Evolutionary conservation across 2,329 filamentous ascomycete genomes (phyloP).

Genomic region (Coniochaeta sp.): DNA sequence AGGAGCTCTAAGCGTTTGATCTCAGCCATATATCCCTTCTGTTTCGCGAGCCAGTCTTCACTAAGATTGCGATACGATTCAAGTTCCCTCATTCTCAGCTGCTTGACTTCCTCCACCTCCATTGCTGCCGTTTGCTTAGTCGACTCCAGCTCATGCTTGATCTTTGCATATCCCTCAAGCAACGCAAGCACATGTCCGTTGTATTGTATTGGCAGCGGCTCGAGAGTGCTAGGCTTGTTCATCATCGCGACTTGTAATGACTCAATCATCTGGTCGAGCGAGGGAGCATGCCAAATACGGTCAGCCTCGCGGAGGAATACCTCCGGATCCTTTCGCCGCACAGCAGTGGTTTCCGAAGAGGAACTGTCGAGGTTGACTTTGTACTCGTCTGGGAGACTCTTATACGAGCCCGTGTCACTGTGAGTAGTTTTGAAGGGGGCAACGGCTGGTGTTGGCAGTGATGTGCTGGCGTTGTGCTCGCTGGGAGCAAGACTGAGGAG

Average conservation of each 20-base stretch:
- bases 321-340: neutral
- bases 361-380: neutral
- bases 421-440: neutral
- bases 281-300: slow-evolving; percentile 29
- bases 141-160: slow-evolving; percentile 11
- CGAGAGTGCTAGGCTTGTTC: slow-evolving; percentile 20
- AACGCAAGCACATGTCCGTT: slow-evolving; percentile 32
- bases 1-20: slow-evolving; percentile 30
- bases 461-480: neutral
- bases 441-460: neutral
- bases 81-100: slow-evolving; percentile 21
- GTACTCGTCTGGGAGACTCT: neutral
- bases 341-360: neutral
- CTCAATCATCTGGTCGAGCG: slow-evolving; percentile 34
- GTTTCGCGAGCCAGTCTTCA: slow-evolving; percentile 29
- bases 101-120: slow-evolving; percentile 19
- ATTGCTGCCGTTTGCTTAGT: slow-evolving; percentile 11
- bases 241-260: slow-evolving; percentile 33
- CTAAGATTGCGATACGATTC: slow-evolving; percentile 26
- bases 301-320: neutral
- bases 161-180: slow-evolving; percentile 25
- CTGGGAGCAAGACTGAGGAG: neutral
- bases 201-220: slow-evolving; percentile 30
- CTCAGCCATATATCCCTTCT: slow-evolving; percentile 27
- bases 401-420: neutral